Evolutionary conservation across 2,329 filamentous ascomycete species (phyloP).

Genomic region (Dactylellina haptotyla): DNA sequence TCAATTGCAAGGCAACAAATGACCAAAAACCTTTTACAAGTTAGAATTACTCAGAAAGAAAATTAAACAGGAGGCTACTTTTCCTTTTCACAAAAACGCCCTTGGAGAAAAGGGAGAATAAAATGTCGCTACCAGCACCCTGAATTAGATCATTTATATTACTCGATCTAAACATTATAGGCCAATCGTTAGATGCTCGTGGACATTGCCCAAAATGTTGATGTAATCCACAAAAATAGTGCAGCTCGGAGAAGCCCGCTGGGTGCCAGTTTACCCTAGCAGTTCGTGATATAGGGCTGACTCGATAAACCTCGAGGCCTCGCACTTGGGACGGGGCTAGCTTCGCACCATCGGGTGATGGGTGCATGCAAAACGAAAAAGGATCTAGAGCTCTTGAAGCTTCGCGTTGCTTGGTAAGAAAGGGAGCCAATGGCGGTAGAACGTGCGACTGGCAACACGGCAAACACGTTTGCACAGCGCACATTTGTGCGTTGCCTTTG

Average conservation of each 20-base stretch:
- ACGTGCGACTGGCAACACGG: constrained; percentile 6
- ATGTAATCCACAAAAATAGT: constrained; percentile 3
- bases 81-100: background rate
- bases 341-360: constrained; percentile 23
- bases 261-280: background rate
- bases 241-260: constrained; percentile 45
- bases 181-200: constrained; percentile 50
- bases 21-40: background rate
- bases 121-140: constrained; percentile 42
- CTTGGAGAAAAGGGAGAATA: background rate
- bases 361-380: background rate
- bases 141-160: constrained; percentile 49
- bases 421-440: constrained; percentile 17
- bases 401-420: constrained; percentile 28
- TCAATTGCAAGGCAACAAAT: no score
- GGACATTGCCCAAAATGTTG: constrained; percentile 1
- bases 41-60: background rate
- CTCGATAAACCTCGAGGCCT: constrained; percentile 6
- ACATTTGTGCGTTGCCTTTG: constrained; percentile 8
- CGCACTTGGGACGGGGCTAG: background rate
- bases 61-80: background rate
- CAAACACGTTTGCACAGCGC: background rate
- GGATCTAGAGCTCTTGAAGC: constrained; percentile 39
- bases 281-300: constrained; percentile 36
- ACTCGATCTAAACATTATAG: constrained; percentile 34